phyloP scores from a whole-genome alignment of 2,329 filamentous ascomycete species.

The Beauveria sp. region DNA sequence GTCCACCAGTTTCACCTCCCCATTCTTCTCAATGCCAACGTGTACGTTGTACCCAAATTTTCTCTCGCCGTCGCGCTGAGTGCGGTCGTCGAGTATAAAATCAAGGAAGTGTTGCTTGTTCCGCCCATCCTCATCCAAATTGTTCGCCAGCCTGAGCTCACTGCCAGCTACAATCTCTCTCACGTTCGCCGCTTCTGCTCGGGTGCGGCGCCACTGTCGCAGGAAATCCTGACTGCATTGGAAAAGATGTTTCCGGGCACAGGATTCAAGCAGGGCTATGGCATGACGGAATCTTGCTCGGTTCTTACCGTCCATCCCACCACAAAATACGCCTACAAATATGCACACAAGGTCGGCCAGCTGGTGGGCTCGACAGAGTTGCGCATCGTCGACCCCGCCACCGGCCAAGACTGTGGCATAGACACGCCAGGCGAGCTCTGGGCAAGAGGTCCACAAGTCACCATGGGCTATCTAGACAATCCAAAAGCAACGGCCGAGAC shows the following conservation, averaged over 20 bases:
- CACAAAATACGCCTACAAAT: conserved; percentile 46
- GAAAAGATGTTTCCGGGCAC: conserved; percentile 48
- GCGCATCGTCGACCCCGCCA: conserved; percentile 46
- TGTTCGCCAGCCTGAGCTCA: conserved; percentile 43
- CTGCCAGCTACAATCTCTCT: conserved; percentile 47
- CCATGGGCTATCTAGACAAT: conserved; percentile 42
- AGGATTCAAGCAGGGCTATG: conserved; percentile 55
- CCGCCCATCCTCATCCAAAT: conserved; percentile 55
- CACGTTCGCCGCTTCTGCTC: conserved; percentile 49
- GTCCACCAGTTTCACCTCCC: conserved; percentile 57
- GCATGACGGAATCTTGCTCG: conserved; percentile 59
- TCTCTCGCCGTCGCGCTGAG: conserved; percentile 52
- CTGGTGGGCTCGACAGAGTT: conserved; percentile 52
- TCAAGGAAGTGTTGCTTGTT: conserved; percentile 49
- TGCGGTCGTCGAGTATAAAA: conserved; percentile 42
- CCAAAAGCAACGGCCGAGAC: conserved; percentile 34
- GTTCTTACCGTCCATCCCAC: conserved; percentile 57
- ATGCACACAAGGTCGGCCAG: conserved; percentile 47
- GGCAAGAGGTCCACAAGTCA: conserved; percentile 30
- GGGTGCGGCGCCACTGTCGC: conserved; percentile 50
- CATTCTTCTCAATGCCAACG: conserved; percentile 55
- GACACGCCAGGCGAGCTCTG: conserved; percentile 44
- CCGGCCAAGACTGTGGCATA: conserved; percentile 38
- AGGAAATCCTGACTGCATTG: conserved; percentile 49
- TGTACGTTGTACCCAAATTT: conserved; percentile 57